Evolutionary conservation across 2,329 filamentous ascomycete species (phyloP).

Genomic region (Clathrospora elynae): DNA sequence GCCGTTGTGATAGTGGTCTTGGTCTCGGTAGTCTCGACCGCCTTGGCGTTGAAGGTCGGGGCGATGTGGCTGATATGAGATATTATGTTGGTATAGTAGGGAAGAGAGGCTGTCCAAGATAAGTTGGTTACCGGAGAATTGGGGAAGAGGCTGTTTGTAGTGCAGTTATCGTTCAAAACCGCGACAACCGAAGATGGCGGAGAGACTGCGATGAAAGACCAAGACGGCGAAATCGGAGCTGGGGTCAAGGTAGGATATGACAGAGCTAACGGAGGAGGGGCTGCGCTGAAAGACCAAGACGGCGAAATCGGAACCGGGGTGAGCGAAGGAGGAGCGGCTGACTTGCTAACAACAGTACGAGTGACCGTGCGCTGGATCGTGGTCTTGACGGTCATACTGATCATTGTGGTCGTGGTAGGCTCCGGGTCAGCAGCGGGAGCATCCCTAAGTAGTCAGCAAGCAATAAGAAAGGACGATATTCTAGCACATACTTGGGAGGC

Average conservation of each 20-base stretch:
- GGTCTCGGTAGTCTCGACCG: conserved; percentile 1
- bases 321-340: background rate
- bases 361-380: conserved; percentile 15
- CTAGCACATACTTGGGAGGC: conserved; percentile 2
- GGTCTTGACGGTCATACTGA: conserved; percentile 20
- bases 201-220: no score
- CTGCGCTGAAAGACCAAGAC: background rate
- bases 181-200: no score
- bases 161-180: no score
- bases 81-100: conserved; percentile 16
- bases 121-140: no score
- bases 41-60: conserved; percentile 16
- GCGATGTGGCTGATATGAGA: conserved; percentile 5
- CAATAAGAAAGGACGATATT: background rate
- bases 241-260: background rate
- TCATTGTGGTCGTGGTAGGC: conserved; percentile 21
- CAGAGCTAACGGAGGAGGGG: no score
- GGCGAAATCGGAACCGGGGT: background rate
- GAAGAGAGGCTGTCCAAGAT: conserved; percentile 4
- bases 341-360: conserved; percentile 8
- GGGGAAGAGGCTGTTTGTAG: no score
- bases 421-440: conserved; percentile 7
- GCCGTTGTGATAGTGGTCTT: background rate
- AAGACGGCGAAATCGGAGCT: background rate
- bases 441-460: conserved; percentile 3